Evolutionary conservation across 2,329 filamentous ascomycete species (phyloP).

Genomic region (Cladosporium colombiae): DNA sequence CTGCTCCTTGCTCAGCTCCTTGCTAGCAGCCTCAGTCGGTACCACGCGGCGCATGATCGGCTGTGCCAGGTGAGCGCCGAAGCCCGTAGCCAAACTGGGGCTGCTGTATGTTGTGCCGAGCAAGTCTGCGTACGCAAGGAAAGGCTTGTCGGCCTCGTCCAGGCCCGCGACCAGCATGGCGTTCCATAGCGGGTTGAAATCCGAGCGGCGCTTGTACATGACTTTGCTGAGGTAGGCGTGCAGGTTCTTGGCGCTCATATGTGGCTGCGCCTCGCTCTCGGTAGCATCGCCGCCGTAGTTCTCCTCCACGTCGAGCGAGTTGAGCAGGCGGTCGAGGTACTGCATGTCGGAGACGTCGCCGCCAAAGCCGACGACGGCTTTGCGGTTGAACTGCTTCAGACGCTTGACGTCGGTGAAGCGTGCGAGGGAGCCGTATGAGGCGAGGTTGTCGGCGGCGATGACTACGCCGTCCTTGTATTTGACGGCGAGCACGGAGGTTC

Average conservation of each 20-base stretch:
- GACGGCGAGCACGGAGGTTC: slow-evolving; percentile 89
- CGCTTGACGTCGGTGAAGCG: slow-evolving; percentile 97
- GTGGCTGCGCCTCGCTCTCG: slow-evolving; percentile 62
- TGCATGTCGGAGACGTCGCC: slow-evolving; percentile 99
- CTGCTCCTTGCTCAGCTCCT: slow-evolving; percentile 71
- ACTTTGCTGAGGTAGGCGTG: slow-evolving; percentile 97
- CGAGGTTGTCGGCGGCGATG: slow-evolving; percentile 94
- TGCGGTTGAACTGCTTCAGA: slow-evolving; percentile 81
- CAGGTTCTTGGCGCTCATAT: slow-evolving; percentile 85
- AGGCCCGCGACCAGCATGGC: slow-evolving; percentile 87
- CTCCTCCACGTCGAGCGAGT: slow-evolving; percentile 82
- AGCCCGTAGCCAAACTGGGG: slow-evolving; percentile 89
- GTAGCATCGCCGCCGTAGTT: slow-evolving; percentile 67
- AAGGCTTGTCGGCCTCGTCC: slow-evolving; percentile 76
- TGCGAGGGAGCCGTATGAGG: slow-evolving; percentile 92
- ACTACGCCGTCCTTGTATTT: slow-evolving; percentile 97
- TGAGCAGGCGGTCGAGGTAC: slow-evolving; percentile 90
- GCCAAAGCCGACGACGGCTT: slow-evolving; percentile 86
- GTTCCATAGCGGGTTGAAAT: slow-evolving; percentile 98
- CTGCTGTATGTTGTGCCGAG: slow-evolving; percentile 88
- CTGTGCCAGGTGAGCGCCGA: slow-evolving; percentile 88
- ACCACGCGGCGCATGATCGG: slow-evolving; percentile 83
- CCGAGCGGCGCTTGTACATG: slow-evolving; percentile 89
- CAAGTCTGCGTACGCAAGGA: slow-evolving; percentile 88
- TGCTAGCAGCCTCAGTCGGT: slow-evolving; percentile 77